Evolutionary conservation across 345 rosid genomes (phyloP), one percentile per base, ranked within the genome.

Genomic region (Ceriops decandra): DNA sequence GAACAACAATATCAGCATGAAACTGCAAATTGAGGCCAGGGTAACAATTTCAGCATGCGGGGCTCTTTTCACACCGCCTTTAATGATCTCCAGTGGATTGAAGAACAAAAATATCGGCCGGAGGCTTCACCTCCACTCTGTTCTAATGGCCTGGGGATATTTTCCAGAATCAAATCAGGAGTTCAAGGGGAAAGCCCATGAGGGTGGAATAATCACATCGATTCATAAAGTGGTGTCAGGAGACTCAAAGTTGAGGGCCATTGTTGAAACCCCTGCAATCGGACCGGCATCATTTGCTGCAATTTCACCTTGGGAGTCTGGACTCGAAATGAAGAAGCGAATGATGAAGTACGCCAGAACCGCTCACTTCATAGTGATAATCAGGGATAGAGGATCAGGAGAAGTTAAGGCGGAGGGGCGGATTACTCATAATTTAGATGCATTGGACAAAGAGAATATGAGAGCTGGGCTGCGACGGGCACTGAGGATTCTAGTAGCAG

Each of bases 51-150:
- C 95, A 0, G 91, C 99, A 1, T 82, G 87, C 1, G 99, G 99
- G 28, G 84, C 97, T 24, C 85, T 95, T 64, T 46, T 68, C 63
- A 91, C 99, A 52, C 99, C 99, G 1, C 92, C 93, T 30, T 69
- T 95, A 60, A 66, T 95, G 90, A 87, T 83, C 73, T 74, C 85
- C 1, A 95, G 99, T 59, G 96, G 99, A 19, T 70, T 95, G 68
- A 84, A 70, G 78, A 95, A 95, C 79, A 72, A 17, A 47, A 70
- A 90, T 51, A 91, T 95, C 21, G 96, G 99, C 1, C 72, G 59
- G 47, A 86, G 91, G 79, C 99, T 91, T 69, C 96, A 79, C 70
- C 78, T 91, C 64, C 99, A 95, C 63, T 96, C 99, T 5, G 95
- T 87, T 52, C 33, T 78, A 53, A 85, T 90, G 95, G 73, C 86